These are phyloP conservation scores for Aspergillus carlsbadensis DNA, from an alignment of 495 filamentous ascomycete species.

Conservation along the genomic window DNA sequence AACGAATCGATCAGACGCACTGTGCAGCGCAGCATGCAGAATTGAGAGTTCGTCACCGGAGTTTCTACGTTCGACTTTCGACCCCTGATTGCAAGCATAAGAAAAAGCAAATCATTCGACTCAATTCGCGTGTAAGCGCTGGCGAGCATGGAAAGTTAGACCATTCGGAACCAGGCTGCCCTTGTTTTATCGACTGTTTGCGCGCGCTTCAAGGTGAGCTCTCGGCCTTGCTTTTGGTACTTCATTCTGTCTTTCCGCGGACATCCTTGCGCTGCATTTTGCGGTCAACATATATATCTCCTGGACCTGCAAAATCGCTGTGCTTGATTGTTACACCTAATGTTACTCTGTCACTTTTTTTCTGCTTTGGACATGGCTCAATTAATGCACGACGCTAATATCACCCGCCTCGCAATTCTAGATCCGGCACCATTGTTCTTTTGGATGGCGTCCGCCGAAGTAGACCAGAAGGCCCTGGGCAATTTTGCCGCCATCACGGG, in stretches of 20 bases:
- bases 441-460: conserved; percentile 92
- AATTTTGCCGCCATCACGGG: conserved; percentile 74
- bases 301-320: not conserved
- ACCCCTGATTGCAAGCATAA: conserved; percentile 4
- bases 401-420: conserved; percentile 15
- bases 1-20: not conserved
- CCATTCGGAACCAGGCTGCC: conserved; percentile 27
- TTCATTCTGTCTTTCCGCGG: not conserved
- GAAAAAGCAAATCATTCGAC: conserved; percentile 4
- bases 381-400: conserved; percentile 18
- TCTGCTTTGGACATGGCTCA: not conserved
- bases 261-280: not conserved
- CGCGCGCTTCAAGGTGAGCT: conserved; percentile 34
- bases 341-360: not conserved
- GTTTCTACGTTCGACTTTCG: not conserved
- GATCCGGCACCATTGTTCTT: conserved; percentile 29
- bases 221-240: conserved; percentile 10
- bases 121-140: conserved; percentile 21
- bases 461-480: conserved; percentile 95
- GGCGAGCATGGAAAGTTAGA: conserved; percentile 35
- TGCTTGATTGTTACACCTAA: conserved; percentile 3
- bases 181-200: conserved; percentile 28
- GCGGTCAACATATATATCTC: not conserved
- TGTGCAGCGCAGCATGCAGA: conserved; percentile 10
- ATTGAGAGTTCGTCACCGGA: conserved; percentile 4